Conservation (phyloP, 176 grass and related monocot species). For the Pharus latifolius region DNA sequence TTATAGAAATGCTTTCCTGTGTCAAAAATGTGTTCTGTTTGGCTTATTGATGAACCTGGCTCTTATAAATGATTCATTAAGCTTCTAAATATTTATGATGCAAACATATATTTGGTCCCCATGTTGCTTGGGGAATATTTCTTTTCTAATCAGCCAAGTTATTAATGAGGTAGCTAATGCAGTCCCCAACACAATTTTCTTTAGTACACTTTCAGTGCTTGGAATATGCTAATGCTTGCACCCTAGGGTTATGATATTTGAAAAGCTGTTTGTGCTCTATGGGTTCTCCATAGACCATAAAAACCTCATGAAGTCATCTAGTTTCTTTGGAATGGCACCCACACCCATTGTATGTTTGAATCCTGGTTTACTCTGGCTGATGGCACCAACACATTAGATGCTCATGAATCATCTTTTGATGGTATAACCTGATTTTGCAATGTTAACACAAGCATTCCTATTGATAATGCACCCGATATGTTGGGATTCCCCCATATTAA, state of each 20-base stretch:
- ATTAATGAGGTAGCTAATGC: not conserved
- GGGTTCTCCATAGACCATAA: no score
- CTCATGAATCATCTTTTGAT: not conserved
- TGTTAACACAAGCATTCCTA: no score
- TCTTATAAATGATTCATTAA: not conserved
- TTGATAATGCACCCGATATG: no score
- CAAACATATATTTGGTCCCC: not conserved
- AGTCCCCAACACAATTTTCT: not conserved
- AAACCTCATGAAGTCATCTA: not conserved
- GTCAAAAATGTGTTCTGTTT: not conserved
- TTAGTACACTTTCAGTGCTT: not conserved
- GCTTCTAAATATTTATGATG: not conserved
- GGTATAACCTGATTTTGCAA: not conserved
- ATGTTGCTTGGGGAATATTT: not conserved
- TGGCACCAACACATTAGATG: not conserved
- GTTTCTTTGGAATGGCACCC: slow-evolving; percentile 1
- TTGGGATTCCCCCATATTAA: no score
- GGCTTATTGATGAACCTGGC: not conserved
- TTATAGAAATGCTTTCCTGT: no score
- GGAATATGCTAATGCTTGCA: not conserved
- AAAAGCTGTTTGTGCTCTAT: no score
- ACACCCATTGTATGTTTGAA: not conserved
- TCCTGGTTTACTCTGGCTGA: not conserved
- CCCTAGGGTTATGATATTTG: not conserved
- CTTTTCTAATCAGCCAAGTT: not conserved